Conservation (phyloP, 306 rosid species). For the Prinsepia uniflora region DNA sequence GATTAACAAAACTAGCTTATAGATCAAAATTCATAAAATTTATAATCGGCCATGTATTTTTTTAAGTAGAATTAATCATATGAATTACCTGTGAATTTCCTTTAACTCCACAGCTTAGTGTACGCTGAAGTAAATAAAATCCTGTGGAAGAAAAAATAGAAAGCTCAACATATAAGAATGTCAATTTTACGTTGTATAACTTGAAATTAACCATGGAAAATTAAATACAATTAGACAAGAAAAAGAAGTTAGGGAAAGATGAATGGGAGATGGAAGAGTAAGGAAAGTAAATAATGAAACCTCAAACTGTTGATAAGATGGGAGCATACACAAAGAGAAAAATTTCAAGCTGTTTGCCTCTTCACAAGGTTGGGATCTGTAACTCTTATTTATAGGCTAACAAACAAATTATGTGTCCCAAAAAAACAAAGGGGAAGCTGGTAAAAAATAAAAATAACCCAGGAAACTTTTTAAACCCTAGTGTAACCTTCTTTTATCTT, state of each 20-base stretch:
- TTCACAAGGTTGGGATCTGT: background rate
- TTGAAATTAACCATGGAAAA: background rate
- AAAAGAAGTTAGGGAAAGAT: background rate
- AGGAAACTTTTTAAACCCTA: background rate
- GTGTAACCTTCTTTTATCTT: background rate
- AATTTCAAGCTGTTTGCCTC: background rate
- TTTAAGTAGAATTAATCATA: background rate
- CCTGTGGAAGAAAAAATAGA: background rate
- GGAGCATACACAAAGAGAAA: background rate
- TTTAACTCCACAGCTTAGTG: background rate
- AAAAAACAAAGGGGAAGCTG: background rate
- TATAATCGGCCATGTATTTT: background rate
- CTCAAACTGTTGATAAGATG: background rate
- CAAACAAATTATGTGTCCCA: background rate
- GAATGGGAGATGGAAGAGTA: background rate
- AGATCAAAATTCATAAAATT: background rate
- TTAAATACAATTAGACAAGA: background rate
- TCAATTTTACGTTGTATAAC: background rate
- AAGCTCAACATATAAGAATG: background rate
- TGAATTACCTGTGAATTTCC: background rate
- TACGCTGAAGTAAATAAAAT: background rate
- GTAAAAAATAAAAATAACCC: background rate
- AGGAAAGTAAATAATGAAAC: background rate
- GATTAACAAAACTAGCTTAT: too few relatives aligned
- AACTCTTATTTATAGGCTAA: background rate